Evolutionary conservation across 495 filamentous ascomycete species (phyloP).

Genomic region (Apodospora peruviana): DNA sequence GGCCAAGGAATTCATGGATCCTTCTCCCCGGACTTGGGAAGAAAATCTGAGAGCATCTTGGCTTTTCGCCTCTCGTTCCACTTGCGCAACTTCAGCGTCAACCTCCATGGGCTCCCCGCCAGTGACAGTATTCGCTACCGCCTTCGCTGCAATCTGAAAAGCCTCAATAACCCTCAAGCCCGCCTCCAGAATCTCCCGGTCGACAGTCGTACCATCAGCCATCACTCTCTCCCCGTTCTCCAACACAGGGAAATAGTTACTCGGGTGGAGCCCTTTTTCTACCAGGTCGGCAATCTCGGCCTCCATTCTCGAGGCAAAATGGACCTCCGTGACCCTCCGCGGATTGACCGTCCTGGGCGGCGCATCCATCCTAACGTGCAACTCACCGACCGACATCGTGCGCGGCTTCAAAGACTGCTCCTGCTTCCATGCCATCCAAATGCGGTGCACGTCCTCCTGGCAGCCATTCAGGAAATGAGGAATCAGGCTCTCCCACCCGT

Average conservation of each 20-base stretch:
- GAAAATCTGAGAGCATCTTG: too few relatives aligned
- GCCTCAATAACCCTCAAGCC: background rate
- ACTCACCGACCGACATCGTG: constrained; percentile 2
- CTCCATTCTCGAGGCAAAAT: too few relatives aligned
- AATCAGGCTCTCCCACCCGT: background rate
- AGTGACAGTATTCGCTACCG: too few relatives aligned
- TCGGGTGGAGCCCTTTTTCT: too few relatives aligned
- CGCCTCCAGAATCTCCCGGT: background rate
- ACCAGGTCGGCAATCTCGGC: too few relatives aligned
- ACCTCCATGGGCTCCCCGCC: too few relatives aligned
- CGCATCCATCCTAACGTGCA: constrained; percentile 10
- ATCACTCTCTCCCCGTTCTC: background rate
- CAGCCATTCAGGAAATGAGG: constrained; percentile 1
- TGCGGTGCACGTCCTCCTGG: background rate
- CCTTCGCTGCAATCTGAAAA: background rate
- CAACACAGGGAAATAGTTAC: background rate
- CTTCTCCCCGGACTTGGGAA: too few relatives aligned
- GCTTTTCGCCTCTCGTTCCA: too few relatives aligned
- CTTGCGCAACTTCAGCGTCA: too few relatives aligned
- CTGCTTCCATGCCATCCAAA: background rate
- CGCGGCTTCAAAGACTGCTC: background rate
- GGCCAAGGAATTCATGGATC: too few relatives aligned
- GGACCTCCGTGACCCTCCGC: background rate
- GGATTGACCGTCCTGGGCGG: constrained; percentile 14
- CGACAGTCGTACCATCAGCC: background rate